Evolutionary conservation across 1,139 yeast genomes (phyloP).

Genomic region (Scheffersomyces titani): DNA sequence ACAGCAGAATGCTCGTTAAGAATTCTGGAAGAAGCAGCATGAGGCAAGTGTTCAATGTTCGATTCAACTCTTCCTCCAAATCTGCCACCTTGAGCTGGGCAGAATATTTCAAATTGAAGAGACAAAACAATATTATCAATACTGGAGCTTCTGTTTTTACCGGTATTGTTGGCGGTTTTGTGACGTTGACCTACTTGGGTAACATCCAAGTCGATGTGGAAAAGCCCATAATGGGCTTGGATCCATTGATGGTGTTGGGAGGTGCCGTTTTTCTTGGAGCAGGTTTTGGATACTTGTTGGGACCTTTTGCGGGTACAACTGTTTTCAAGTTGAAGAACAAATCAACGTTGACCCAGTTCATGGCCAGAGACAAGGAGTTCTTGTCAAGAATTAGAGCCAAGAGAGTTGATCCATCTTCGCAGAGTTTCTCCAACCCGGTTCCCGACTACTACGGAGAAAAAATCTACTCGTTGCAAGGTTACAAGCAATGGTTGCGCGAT

Average conservation of each 20-base stretch:
- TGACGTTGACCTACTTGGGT: conserved; percentile 76
- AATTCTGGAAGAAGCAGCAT: conserved; percentile 3
- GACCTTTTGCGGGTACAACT: conserved; percentile 78
- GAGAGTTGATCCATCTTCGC: conserved; percentile 93
- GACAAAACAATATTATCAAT: conserved; percentile 72
- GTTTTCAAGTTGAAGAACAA: conserved; percentile 61
- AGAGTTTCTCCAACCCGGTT: conserved; percentile 90
- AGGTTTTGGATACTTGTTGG: conserved; percentile 75
- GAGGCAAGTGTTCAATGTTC: conserved; percentile 7
- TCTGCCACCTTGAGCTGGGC: conserved; percentile 58
- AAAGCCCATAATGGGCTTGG: conserved; percentile 81
- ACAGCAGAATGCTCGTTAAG: conserved; percentile 5
- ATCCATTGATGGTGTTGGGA: conserved; percentile 76
- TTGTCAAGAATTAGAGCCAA: conserved; percentile 70
- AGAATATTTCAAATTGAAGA: conserved; percentile 74
- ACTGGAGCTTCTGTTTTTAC: conserved; percentile 66
- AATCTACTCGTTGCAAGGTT: conserved; percentile 81
- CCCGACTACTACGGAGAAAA: conserved; percentile 98
- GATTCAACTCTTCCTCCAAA: conserved; percentile 26
- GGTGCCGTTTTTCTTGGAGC: conserved; percentile 71
- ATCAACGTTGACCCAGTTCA: conserved; percentile 46
- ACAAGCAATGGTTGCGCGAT: conserved; percentile 95
- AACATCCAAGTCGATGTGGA: conserved; percentile 87
- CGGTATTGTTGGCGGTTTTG: conserved; percentile 65
- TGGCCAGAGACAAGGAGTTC: conserved; percentile 68